These are phyloP conservation scores for Diaporthe citri DNA, from an alignment of 2,329 filamentous ascomycete genomes.

Conservation along the genomic window DNA sequence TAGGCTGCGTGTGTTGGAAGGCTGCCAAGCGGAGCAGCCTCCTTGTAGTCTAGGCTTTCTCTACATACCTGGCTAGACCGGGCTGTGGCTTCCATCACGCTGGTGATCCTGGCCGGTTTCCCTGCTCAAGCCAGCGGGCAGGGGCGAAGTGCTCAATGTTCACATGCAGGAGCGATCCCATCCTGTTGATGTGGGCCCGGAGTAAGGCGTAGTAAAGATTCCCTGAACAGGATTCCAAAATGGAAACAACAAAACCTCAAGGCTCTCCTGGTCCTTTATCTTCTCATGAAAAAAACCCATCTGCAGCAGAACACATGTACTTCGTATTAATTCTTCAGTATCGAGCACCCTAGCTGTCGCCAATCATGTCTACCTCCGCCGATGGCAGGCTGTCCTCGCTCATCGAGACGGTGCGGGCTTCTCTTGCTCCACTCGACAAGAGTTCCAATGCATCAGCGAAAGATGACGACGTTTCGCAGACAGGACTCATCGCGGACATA, in stretches of 20 bases:
- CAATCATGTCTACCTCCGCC: not conserved
- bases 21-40: not conserved
- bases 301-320: no score
- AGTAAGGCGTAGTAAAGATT: not conserved
- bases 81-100: slow-evolving; percentile 8
- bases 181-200: not conserved
- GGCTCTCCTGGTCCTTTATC: not conserved
- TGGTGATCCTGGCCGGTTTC: not conserved
- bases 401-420: not conserved
- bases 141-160: not conserved
- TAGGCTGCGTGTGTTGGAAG: not conserved
- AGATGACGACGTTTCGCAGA: not conserved
- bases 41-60: not conserved
- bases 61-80: not conserved
- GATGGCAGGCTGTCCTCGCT: not conserved
- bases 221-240: not conserved
- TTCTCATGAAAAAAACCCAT: not conserved
- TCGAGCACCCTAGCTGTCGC: not conserved
- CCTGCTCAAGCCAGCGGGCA: not conserved
- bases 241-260: not conserved
- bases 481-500: slow-evolving; percentile 35
- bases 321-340: not conserved
- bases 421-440: not conserved
- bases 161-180: not conserved
- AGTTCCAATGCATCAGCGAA: not conserved